Evolutionary conservation across 2,329 filamentous ascomycete genomes (phyloP).

Genomic region (Colletotrichum noveboracense): DNA sequence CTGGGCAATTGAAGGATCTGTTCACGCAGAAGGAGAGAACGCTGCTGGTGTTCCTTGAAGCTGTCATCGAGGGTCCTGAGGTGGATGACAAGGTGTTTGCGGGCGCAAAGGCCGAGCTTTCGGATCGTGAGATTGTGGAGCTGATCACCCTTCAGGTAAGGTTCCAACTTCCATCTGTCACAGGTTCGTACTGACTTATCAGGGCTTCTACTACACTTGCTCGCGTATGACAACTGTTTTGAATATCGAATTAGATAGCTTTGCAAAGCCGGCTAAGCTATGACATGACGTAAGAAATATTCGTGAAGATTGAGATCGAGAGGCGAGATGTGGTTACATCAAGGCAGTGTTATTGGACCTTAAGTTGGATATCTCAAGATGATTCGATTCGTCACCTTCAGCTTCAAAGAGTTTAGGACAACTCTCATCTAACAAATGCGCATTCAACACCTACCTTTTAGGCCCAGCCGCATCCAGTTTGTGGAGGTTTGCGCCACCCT

Average conservation of each 20-base stretch:
- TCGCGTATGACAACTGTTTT: not conserved
- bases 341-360: not conserved
- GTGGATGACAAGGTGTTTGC: not conserved
- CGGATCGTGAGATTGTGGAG: not conserved
- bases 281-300: not conserved
- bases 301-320: too few relatives aligned
- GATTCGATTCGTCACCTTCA: too few relatives aligned
- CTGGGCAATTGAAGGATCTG: not conserved
- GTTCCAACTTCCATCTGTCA: fast-evolving
- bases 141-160: not conserved
- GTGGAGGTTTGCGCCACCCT: too few relatives aligned
- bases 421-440: too few relatives aligned
- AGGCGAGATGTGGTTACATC: too few relatives aligned
- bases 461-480: too few relatives aligned
- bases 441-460: too few relatives aligned
- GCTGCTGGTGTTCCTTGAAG: not conserved
- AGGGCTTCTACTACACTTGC: not conserved
- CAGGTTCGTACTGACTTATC: not conserved
- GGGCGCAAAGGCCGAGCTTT: not conserved
- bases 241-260: not conserved
- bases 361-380: too few relatives aligned
- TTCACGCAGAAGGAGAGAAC: not conserved
- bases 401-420: too few relatives aligned
- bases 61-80: not conserved
- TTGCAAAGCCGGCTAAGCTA: not conserved